Evolutionary conservation across 257 asterid species (phyloP).

Genomic region (Ophiorrhiza pumila): DNA sequence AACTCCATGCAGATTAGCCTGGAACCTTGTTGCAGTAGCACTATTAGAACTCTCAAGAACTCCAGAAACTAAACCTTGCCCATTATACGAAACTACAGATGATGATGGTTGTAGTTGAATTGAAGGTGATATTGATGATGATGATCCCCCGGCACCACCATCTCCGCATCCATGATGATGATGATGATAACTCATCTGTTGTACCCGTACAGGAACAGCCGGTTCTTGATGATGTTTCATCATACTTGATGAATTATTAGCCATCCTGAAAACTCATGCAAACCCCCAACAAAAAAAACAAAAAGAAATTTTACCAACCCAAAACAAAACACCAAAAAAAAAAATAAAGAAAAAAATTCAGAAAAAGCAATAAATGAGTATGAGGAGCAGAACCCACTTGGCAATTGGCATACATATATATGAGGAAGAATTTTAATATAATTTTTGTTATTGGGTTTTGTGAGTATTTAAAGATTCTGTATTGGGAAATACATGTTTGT

Average conservation of each 20-base stretch:
- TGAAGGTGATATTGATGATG: not conserved
- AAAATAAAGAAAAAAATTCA: not conserved
- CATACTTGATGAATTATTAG: constrained; percentile 11
- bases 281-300: not conserved
- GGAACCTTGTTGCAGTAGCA: constrained; percentile 49
- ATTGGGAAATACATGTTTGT: not conserved
- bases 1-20: constrained; percentile 57
- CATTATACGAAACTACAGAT: constrained; percentile 8
- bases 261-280: constrained; percentile 16
- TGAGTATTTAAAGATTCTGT: constrained; percentile 2
- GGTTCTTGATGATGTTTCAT: constrained; percentile 12
- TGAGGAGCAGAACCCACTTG: not conserved
- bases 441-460: not conserved
- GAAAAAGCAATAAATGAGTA: not conserved
- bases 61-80: constrained; percentile 13
- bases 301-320: not conserved
- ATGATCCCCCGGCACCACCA: not conserved
- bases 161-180: constrained; percentile 1
- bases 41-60: constrained; percentile 16
- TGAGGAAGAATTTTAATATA: no score
- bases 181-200: constrained; percentile 10
- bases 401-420: not conserved
- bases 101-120: constrained; percentile 1
- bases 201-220: not conserved
- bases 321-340: not conserved